Evolutionary conservation across 2,329 filamentous ascomycete genomes (phyloP), one percentile per base, ranked within the genome.

Genomic region (Colletotrichum theobromicola): DNA sequence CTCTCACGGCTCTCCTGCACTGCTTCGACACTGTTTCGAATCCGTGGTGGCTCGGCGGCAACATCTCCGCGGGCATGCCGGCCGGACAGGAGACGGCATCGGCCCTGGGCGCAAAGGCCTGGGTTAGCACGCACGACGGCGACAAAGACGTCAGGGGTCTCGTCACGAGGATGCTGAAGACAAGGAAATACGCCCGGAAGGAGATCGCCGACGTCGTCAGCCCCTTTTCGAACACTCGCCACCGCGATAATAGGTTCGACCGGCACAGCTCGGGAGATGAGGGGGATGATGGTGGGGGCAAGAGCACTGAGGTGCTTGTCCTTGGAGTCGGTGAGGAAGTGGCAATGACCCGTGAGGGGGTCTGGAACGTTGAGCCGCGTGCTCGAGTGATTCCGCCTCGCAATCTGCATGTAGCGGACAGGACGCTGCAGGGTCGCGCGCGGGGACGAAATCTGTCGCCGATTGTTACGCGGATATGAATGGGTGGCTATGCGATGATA

Each of bases 1-100:
- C 91, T 0, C 83, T 94, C 21, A 93, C 90, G 0, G 88, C 89
- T 0, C 88, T 94, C 6, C 85, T 94, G 18, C 92, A 94, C 80
- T 90, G 89, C 67, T 92, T 93, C 82, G 90, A 93, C 78, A 84
- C 84, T 10, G 87, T 92, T 30, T 83, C 86, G 24, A 91, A 90
- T 58, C 90, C 90, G 1, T 92, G 90, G 89, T 92, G 90, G 82
- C 81, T 93, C 3, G 91, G 91, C 42, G 90, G 91, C 0, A 88
- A 90, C 66, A 88, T 92, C 66, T 89, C 88, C 28, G 84, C 86
- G 3, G 91, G 91, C 1, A 87, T 88, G 12, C 89, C 90, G 0
- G 87, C 88, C 13, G 92, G 92, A 0, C 80, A 88, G 30, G 87
- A 90, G 71, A 89, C 92, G 30, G 91, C 90, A 3, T 82, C 85